Conservation (phyloP, 1,139 yeast species). For the Meyerozyma guilliermondii region DNA sequence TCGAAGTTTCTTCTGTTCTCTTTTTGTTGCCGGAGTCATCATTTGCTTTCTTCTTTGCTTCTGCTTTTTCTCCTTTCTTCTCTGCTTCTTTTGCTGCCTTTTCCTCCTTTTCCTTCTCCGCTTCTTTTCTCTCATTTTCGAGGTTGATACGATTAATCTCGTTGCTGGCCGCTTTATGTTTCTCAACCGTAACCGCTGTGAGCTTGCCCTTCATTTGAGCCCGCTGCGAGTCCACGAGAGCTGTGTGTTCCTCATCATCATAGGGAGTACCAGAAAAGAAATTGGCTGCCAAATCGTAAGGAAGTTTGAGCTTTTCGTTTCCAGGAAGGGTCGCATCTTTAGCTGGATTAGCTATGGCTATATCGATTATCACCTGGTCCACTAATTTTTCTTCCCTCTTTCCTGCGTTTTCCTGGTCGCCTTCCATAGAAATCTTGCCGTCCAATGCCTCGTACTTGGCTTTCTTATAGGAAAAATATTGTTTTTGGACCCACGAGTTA, state of each 20-base stretch:
- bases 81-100: no score
- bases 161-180: constrained; percentile 13
- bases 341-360: constrained; percentile 27
- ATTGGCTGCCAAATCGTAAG: constrained; percentile 25
- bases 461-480: constrained; percentile 29
- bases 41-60: no score
- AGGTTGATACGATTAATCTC: constrained; percentile 11
- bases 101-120: constrained; percentile 2
- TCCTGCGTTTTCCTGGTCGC: constrained; percentile 4
- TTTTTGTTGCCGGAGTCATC: neutral
- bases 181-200: constrained; percentile 12
- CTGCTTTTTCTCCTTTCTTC: no score
- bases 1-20: constrained; percentile 6
- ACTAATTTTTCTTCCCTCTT: constrained; percentile 11
- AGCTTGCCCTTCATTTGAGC: constrained; percentile 10
- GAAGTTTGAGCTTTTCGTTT: constrained; percentile 25
- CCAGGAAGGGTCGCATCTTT: constrained; percentile 28
- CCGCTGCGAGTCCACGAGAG: constrained; percentile 9
- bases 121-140: constrained; percentile 6
- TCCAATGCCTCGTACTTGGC: constrained; percentile 20
- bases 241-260: constrained; percentile 24
- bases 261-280: constrained; percentile 22
- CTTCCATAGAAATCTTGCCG: constrained; percentile 6
- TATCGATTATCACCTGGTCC: constrained; percentile 28
- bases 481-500: constrained; percentile 25